These are phyloP conservation scores for Dimargaris cristalligena DNA, from an alignment of 192 early-diverging fungal species.

Conservation along the genomic window DNA sequence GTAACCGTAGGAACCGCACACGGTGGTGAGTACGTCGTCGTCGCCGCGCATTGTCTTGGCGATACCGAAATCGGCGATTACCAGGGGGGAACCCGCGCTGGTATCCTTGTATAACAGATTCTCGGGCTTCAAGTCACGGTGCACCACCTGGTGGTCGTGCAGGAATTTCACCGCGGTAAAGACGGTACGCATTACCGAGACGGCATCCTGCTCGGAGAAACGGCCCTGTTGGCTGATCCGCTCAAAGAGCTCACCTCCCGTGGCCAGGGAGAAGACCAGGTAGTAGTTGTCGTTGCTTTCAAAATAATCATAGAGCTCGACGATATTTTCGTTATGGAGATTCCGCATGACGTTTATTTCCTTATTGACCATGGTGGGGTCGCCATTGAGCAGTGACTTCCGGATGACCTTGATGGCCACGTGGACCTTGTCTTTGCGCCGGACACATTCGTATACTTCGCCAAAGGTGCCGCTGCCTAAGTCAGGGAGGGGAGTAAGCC, in stretches of 20 bases:
- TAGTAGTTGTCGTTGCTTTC: constrained; percentile 61
- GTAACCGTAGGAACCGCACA: constrained; percentile 79
- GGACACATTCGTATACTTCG: constrained; percentile 45
- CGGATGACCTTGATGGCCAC: constrained; percentile 89
- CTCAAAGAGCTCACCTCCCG: constrained; percentile 81
- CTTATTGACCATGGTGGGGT: constrained; percentile 76
- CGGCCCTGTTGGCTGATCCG: constrained; percentile 58
- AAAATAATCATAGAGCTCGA: constrained; percentile 57
- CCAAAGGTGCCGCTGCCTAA: constrained; percentile 52
- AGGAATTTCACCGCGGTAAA: constrained; percentile 66
- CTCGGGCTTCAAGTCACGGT: constrained; percentile 74
- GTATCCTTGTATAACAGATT: constrained; percentile 64
- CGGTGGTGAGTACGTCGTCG: constrained; percentile 52
- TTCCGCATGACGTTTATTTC: constrained; percentile 77
- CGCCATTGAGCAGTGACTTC: constrained; percentile 62
- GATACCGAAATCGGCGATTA: constrained; percentile 82
- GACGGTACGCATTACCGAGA: constrained; percentile 51
- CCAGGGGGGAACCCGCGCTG: constrained; percentile 43
- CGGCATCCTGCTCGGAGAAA: constrained; percentile 72
- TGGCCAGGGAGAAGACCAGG: constrained; percentile 57
- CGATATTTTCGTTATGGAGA: constrained; percentile 76
- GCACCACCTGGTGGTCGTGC: constrained; percentile 74
- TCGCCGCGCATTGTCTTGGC: constrained; percentile 42
- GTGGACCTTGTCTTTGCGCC: constrained; percentile 48
- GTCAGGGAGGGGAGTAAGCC: too few relatives aligned